Conservation (phyloP, 305 asterid species). For the Fraxinus paxiana region DNA sequence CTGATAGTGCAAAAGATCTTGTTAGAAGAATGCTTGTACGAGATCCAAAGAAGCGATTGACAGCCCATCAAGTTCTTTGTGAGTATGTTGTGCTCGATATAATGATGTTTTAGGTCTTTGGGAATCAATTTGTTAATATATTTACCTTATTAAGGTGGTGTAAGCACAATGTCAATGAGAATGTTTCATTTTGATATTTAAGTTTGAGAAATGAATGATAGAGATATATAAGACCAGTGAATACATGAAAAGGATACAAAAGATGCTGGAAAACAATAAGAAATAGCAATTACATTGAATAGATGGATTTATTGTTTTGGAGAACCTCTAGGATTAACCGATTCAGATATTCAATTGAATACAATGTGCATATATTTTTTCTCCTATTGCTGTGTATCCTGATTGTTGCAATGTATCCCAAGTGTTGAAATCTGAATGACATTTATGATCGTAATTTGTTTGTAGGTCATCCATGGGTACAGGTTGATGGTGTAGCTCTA, state of each 20-base stretch:
- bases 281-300: background rate
- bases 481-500: constrained; percentile 62
- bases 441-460: background rate
- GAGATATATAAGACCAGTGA: background rate
- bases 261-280: background rate
- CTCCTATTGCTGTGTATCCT: background rate
- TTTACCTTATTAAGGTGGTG: background rate
- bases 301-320: background rate
- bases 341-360: background rate
- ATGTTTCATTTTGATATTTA: background rate
- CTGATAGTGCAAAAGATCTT: constrained; percentile 76
- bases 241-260: background rate
- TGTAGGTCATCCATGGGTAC: constrained; percentile 90
- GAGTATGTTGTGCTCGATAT: constrained; percentile 33
- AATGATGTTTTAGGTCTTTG: constrained; percentile 4
- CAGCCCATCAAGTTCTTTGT: constrained; percentile 78
- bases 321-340: background rate
- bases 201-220: background rate
- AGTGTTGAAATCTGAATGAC: background rate
- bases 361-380: background rate
- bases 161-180: background rate
- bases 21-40: constrained; percentile 65
- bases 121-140: background rate
- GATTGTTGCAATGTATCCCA: background rate
- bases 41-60: constrained; percentile 63